Base-by-base conservation (phyloP, 345 rosid species). In the Iberis pinnata region DNA sequence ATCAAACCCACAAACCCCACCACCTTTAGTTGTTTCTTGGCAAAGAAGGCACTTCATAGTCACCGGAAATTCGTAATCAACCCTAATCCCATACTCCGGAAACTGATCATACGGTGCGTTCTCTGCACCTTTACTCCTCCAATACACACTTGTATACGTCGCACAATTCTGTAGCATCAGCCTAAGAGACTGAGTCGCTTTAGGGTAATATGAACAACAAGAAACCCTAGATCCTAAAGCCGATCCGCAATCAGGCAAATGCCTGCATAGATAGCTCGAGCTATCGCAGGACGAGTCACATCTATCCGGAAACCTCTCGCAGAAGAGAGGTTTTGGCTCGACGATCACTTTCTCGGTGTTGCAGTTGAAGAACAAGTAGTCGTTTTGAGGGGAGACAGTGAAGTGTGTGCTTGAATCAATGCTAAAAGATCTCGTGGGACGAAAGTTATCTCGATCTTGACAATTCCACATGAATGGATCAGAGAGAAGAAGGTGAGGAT, bases 401-500 rank as follows among this genome's bases (percentile, higher is more conserved):
- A 89, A 75, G 35, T 68, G 97, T 0, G 88, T 82, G 75, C 80
- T 83, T 13, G 94, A 73, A 68, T 92, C 98, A 1, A 88, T 88
- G 65, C 95, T 85, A 16, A 89, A 89, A 12, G 94, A 75, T 41
- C 89, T 74, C 0, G 95, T 83, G 0, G 88, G 78, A 9, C 93
- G 81, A 56, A 82, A 92, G 17, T 77, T 70, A 31, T 61, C 75
- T 0, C 84, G 73, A 49, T 88, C 98, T 44, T 64, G 70, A 24
- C 98, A 92, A 6, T 67, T 77, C 95, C 96, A 92, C 96, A 88
- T 88, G 53, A 71, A 88, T 3, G 88, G 89, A 68, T 88, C 98
- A 5, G 70, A 53, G 25, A 88, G 64, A 12, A 85, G 66, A 42
- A 88, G 50, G 64, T 92, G 96, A 15, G 96, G 93, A 56, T 88